Percentiles rank a stretch among this genome's conserved stretches.
These are phyloP conservation scores for Kwoniella shandongensis DNA, from an alignment of 768 basidiomycete species.

Conservation along the genomic window DNA sequence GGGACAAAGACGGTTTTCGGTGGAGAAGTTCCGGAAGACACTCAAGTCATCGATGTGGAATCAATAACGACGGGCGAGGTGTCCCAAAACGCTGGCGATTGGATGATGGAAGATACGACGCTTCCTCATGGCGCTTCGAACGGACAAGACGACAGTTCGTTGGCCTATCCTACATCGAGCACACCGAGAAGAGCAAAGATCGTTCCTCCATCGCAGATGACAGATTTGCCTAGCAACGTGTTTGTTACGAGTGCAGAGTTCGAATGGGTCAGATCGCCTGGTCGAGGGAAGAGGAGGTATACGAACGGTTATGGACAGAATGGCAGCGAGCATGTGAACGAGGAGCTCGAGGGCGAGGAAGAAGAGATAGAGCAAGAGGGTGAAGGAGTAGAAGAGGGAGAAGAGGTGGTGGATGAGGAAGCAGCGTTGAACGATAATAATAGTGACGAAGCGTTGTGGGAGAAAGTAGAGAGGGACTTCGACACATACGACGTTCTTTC, in stretches of 20 bases:
- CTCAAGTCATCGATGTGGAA: neutral
- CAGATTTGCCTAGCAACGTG: constrained; percentile 25
- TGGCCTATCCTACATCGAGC: neutral
- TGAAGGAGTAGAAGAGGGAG: neutral
- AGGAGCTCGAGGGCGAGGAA: neutral
- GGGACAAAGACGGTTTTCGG: constrained; percentile 31
- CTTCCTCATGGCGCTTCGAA: neutral
- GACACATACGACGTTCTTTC: constrained; percentile 7
- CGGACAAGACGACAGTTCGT: neutral
- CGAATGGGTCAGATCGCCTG: constrained; percentile 6
- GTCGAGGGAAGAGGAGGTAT: neutral
- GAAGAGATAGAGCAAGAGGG: neutral
- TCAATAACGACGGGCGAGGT: constrained; percentile 2
- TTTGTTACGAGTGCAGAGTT: constrained; percentile 27
- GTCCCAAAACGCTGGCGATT: neutral
- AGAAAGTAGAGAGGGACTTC: constrained; percentile 10
- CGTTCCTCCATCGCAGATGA: constrained; percentile 29
- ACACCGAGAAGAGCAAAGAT: neutral
- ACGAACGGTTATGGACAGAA: neutral
- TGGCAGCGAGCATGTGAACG: neutral
- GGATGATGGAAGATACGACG: neutral
- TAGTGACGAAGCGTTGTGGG: constrained; percentile 10
- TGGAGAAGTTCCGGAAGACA: neutral
- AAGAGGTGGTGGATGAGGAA: constrained; percentile 19
- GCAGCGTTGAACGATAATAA: constrained; percentile 5